Evolutionary conservation across 2,329 filamentous ascomycete genomes (phyloP), one percentile per base, ranked within the genome.

Genomic region (Diaporthe sp.): DNA sequence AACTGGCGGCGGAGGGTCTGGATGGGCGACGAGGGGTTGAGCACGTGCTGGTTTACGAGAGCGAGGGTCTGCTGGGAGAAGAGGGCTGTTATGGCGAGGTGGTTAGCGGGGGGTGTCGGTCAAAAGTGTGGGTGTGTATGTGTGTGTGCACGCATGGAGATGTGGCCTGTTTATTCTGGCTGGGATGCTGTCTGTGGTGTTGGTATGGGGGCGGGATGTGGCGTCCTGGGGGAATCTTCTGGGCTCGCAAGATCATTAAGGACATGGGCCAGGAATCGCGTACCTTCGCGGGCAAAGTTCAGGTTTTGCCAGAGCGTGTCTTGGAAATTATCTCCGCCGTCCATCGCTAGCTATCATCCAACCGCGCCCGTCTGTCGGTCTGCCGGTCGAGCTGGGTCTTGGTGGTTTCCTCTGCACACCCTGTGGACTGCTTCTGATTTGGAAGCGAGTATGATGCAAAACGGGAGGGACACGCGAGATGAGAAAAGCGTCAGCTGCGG

Each of bases 31-130:
- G 84, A 80, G 22, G 86, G 86, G 80, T 85, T 83, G 65, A 90
- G 83, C 75, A 90, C 79, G 83, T 90, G 84, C 58, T 85, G 85
- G 80, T 88, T 82, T 73, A 90, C 82, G n/a, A 88, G 83, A 49
- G 87, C 86, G 68, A 89, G 84, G 74, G 89, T 78, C 47, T 76
- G 70, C 47, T 83, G 81, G 58, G 84, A 82, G 77, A 88, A 82
- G 71, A 85, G 78, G 72, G 81, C 81, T 78, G 79, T 12, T 6
- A 5, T 15, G 22, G 47, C 13, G 31, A 17, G 31, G 47, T 55
- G 47, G 47, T 68, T 2, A 70, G 65, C 47, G 47, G 65, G 10
- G 47, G 65, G 10, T 49, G 4, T n/a, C 15, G 34, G 34, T 34
- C 34, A 34, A 34, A 34, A 34, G 42, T 34, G 57, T n/a, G 25